Evolutionary conservation across 352 stramenopile species (phyloP).

Genomic region (Pythium phragmitis): DNA sequence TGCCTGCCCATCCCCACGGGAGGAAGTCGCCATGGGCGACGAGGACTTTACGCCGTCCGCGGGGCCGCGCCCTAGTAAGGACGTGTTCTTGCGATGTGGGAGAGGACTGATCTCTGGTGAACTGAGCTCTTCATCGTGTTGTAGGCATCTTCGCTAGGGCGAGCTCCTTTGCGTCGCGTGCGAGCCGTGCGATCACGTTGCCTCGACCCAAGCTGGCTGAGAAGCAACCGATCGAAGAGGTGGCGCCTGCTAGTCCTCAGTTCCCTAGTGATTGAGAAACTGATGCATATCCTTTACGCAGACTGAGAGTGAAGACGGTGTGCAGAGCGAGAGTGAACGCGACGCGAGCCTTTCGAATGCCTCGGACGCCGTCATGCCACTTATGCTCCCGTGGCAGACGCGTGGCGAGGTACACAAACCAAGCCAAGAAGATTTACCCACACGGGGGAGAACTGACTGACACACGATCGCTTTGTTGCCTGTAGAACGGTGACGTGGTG

Average conservation of each 20-base stretch:
- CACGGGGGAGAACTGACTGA: background rate
- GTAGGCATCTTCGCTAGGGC: constrained; percentile 21
- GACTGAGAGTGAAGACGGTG: constrained; percentile 1
- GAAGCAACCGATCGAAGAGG: constrained; percentile 10
- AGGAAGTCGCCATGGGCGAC: constrained; percentile 1
- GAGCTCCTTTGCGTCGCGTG: constrained; percentile 20
- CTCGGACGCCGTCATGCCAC: background rate
- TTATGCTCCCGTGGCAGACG: constrained; percentile 54
- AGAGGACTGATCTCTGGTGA: no score
- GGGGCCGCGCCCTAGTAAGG: constrained; percentile 3
- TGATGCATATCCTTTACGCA: background rate
- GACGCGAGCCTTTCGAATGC: constrained; percentile 24
- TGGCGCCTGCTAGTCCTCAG: background rate
- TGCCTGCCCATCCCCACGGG: background rate
- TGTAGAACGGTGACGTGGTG: constrained; percentile 30
- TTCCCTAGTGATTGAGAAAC: background rate
- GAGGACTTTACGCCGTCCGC: constrained; percentile 3
- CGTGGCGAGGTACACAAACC: constrained; percentile 20
- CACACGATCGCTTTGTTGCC: background rate
- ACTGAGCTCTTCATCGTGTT: no score
- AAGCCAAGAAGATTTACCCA: background rate
- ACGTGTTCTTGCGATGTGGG: no score
- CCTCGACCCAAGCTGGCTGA: constrained; percentile 10
- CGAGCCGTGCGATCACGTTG: constrained; percentile 16
- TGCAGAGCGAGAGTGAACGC: constrained; percentile 21